phyloP scores from a whole-genome alignment of 2,329 filamentous ascomycete genomes.

The Colletotrichum lentis region DNA sequence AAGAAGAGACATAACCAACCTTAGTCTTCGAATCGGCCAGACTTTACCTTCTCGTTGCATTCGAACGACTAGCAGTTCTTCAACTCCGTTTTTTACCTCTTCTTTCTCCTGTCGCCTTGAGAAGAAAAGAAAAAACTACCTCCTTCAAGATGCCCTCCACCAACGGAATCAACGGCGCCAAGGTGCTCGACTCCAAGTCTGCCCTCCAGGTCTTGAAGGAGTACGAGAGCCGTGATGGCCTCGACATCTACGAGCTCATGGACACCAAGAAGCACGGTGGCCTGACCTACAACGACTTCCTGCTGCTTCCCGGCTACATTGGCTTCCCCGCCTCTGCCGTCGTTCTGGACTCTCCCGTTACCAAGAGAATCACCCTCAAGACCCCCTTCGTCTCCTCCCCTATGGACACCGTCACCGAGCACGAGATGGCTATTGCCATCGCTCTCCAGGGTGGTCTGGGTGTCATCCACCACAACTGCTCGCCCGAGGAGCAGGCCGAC shows the following conservation, averaged over 20 bases:
- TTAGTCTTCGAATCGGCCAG: conserved; percentile 45
- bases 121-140: conserved; percentile 41
- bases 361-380: conserved; percentile 95
- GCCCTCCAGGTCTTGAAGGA: conserved; percentile 84
- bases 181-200: conserved; percentile 75
- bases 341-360: conserved; percentile 86
- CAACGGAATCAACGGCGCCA: conserved; percentile 60
- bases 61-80: conserved; percentile 44
- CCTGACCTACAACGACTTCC: conserved; percentile 98
- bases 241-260: conserved; percentile 85
- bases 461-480: conserved; percentile 99
- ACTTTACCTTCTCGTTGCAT: conserved; percentile 45
- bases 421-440: conserved; percentile 99
- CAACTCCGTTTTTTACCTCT: conserved; percentile 46
- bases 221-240: conserved; percentile 83
- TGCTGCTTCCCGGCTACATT: conserved; percentile 96
- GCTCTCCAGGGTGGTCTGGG: conserved; percentile 86
- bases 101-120: conserved; percentile 43
- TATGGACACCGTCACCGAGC: conserved; percentile 99
- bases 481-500: conserved; percentile 94
- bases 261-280: conserved; percentile 92
- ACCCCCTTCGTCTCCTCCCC: conserved; percentile 96
- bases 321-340: conserved; percentile 95
- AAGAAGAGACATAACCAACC: conserved; percentile 56
- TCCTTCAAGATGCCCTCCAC: conserved; percentile 70